phyloP scores from a whole-genome alignment of 2,329 filamentous ascomycete species.

The Cladophialophora exuberans region DNA sequence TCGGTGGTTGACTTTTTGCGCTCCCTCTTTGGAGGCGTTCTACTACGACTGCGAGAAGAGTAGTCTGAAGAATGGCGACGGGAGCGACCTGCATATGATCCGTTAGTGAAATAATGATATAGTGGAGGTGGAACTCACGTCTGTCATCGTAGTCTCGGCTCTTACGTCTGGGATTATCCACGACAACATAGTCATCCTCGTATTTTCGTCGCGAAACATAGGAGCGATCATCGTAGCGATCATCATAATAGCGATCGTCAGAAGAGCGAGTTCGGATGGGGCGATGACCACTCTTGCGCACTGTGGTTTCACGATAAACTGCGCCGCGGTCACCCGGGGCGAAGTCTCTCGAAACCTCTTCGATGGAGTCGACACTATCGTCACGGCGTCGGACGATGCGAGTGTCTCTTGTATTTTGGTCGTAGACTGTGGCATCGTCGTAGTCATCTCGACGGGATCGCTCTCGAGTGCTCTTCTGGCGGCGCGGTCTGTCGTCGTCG shows the following conservation, averaged over 20 bases:
- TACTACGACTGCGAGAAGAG: conserved; percentile 45
- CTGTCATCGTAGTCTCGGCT: conserved; percentile 35
- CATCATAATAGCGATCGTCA: conserved; percentile 41
- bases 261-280: conserved; percentile 36
- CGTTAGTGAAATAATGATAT: neutral
- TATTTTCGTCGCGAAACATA: conserved; percentile 42
- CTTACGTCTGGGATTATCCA: conserved; percentile 16
- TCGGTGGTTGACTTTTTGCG: conserved; percentile 53
- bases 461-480: conserved; percentile 40
- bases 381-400: conserved; percentile 56
- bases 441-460: conserved; percentile 30
- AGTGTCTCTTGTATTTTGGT: conserved; percentile 30
- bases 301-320: conserved; percentile 37
- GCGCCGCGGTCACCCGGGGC: conserved; percentile 65
- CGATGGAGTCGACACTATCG: conserved; percentile 74
- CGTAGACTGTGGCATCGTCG: conserved; percentile 29
- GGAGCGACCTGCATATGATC: conserved; percentile 25
- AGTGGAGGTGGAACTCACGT: conserved; percentile 33
- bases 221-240: conserved; percentile 48
- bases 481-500: conserved; percentile 57
- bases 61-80: conserved; percentile 39
- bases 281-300: conserved; percentile 40
- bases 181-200: conserved; percentile 49
- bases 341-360: conserved; percentile 84
- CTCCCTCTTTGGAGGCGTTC: conserved; percentile 39